Evolutionary conservation across 208 protist species (phyloP).

Genomic region (Herpetomonas muscarum): DNA sequence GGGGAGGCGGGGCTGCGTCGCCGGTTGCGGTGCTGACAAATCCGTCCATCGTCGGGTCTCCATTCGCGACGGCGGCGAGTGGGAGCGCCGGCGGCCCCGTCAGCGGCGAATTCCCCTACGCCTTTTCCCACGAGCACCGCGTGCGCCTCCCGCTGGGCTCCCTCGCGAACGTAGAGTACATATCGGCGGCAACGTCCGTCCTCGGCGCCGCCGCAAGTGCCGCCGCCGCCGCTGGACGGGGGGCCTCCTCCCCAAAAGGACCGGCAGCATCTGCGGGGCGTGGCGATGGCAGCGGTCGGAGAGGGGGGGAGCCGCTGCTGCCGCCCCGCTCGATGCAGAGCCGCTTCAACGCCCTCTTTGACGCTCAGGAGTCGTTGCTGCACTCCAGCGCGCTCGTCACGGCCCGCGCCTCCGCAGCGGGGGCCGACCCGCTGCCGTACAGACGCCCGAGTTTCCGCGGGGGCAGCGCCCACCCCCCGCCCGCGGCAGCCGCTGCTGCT

Average conservation of each 20-base stretch:
- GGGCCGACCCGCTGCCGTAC: too few species aligned
- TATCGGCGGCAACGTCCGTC: conserved; percentile 63
- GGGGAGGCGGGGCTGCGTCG: too few species aligned
- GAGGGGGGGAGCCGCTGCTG: too few species aligned
- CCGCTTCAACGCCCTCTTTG: too few species aligned
- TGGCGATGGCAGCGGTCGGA: too few species aligned
- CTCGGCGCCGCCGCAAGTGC: conserved; percentile 12
- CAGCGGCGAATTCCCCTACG: background rate
- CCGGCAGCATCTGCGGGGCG: background rate
- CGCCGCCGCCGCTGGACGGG: background rate
- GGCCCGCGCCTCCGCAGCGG: too few species aligned
- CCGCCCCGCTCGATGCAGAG: too few species aligned
- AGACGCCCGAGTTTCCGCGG: too few species aligned
- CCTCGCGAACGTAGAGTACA: conserved; percentile 75
- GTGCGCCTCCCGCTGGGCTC: conserved; percentile 56
- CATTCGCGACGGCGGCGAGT: background rate
- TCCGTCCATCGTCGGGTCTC: background rate
- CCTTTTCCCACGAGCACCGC: conserved; percentile 24
- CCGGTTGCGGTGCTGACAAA: background rate
- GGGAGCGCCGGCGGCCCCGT: conserved; percentile 10
- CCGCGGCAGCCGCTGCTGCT: conserved; percentile 2
- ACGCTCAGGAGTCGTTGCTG: too few species aligned
- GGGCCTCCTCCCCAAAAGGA: background rate
- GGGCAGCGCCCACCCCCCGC: conserved; percentile 13
- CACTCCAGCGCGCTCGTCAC: too few species aligned